Base-by-base conservation (phyloP, 352 stramenopile genomes). In the Phytophthora litchii region DNA sequence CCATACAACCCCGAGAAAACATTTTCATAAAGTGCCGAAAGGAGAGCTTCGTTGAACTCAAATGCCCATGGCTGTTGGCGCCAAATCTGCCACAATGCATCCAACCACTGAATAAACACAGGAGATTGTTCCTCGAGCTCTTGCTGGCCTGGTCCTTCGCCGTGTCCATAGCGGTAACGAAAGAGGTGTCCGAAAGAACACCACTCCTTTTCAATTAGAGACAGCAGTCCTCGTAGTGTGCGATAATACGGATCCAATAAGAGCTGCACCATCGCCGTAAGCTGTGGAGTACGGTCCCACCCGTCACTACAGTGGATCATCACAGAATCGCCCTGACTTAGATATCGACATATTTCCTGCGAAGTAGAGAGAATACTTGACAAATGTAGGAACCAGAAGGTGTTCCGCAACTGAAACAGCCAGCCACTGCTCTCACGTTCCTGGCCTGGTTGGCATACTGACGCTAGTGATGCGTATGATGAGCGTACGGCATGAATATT, bases 181-280 rank as follows among this genome's bases (percentile, higher is more conserved):
- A 99, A 99, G 50, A 98, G 97, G 83, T 99, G 97, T 0, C 98
- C 98, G 72, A 99, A 99, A 9, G 89, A 94, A 65, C 97, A 97
- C 92, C 98, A 99, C 57, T 99, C 97, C 70, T 99, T 99, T 76
- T 99, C 97, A 16, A 99, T 89, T 11, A 99, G 71, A 42, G 92
- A 83, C 31, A 96, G 75, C 64, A 99, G 98, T 4, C 98, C 98
- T 12, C 92, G 69, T 14, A 98, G 56, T 4, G 98, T 99, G 43
- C 98, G 85, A 67, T 98, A 99, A 66, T 98, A 97, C n/a, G 97
- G 96, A 74, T 99, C 97, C 37, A 99, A 55, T 4, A 99, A 70
- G 3, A 99, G 65, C 76, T 99, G 93, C 13, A 98, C 90, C 37
- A 99, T 84, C 6, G 76, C 88, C 3, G 87, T 93, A 20, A 99